Evolutionary conservation across 2,329 filamentous ascomycete genomes (phyloP).

Genomic region (Eurotiales sp.): DNA sequence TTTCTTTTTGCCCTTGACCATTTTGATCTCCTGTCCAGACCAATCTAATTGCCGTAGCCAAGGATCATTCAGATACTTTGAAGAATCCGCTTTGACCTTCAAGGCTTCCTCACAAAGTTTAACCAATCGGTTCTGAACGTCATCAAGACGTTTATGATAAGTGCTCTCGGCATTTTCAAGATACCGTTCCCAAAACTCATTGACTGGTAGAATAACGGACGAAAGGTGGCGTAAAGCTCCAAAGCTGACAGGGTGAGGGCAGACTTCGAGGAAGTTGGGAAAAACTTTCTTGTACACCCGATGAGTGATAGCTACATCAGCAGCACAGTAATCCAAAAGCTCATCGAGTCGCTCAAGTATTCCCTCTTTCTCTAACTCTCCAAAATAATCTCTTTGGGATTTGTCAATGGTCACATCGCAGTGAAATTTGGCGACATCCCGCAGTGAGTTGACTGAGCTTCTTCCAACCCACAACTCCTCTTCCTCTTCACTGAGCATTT

Average conservation of each 20-base stretch:
- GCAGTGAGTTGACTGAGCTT: conserved; percentile 90
- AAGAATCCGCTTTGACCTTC: conserved; percentile 64
- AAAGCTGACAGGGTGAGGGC: conserved; percentile 96
- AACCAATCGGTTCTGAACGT: conserved; percentile 71
- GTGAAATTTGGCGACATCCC: conserved; percentile 95
- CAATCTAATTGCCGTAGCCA: conserved; percentile 95
- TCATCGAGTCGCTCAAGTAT: conserved; percentile 71
- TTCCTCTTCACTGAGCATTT: conserved; percentile 71
- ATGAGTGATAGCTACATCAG: conserved; percentile 89
- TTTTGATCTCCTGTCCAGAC: conserved; percentile 86
- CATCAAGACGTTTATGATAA: conserved; percentile 71
- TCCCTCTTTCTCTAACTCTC: conserved; percentile 69
- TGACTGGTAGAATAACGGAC: conserved; percentile 84
- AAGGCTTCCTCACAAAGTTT: conserved; percentile 73
- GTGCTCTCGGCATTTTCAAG: conserved; percentile 78
- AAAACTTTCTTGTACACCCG: conserved; percentile 93
- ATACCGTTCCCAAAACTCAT: conserved; percentile 84
- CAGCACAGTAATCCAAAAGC: conserved; percentile 88
- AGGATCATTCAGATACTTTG: conserved; percentile 72
- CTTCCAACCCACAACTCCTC: conserved; percentile 93
- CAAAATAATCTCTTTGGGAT: conserved; percentile 78
- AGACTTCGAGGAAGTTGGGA: conserved; percentile 80
- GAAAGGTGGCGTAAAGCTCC: conserved; percentile 90
- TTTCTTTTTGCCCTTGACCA: conserved; percentile 90
- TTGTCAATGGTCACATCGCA: conserved; percentile 91